Conservation (phyloP, 129 eudicot species). For the Sambucus nigra region DNA sequence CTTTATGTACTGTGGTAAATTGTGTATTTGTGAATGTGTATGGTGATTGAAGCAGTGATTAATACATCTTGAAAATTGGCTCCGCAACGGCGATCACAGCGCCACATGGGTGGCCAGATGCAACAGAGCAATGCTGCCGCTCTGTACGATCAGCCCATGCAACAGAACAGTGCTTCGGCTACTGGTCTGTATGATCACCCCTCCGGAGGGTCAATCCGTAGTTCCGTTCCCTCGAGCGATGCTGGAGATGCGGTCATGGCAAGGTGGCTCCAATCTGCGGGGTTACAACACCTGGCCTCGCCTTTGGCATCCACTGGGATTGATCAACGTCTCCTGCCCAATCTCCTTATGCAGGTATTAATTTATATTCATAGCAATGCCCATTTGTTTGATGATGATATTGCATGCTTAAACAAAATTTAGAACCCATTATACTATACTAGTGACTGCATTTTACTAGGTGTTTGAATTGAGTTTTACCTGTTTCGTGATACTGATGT, state of each 20-base stretch:
- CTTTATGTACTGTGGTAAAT: background rate
- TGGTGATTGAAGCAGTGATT: slow-evolving; percentile 15
- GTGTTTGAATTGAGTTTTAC: no score
- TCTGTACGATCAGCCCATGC: no score
- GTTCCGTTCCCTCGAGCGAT: no score
- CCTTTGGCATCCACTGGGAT: slow-evolving; percentile 71
- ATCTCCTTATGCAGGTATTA: slow-evolving; percentile 98
- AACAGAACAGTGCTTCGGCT: no score
- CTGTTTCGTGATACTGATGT: no score
- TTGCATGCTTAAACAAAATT: no score
- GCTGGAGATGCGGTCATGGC: slow-evolving; percentile 99
- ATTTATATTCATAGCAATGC: no score
- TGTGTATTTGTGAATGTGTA: background rate
- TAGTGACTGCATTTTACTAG: no score
- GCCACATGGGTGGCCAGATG: slow-evolving; percentile 99
- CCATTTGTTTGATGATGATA: no score
- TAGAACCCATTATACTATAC: no score
- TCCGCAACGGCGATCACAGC: slow-evolving; percentile 90
- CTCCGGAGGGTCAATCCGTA: no score
- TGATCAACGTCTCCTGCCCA: slow-evolving; percentile 66
- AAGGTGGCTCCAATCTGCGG: slow-evolving; percentile 98
- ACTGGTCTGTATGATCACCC: slow-evolving; percentile 98
- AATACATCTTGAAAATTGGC: slow-evolving; percentile 32
- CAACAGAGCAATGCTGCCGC: slow-evolving; percentile 92
- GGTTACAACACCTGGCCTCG: slow-evolving; percentile 99